Evolutionary conservation across 208 protist species (phyloP), one percentile per base, ranked within the genome.

Genomic region (Balamuthia mandrillaris): DNA sequence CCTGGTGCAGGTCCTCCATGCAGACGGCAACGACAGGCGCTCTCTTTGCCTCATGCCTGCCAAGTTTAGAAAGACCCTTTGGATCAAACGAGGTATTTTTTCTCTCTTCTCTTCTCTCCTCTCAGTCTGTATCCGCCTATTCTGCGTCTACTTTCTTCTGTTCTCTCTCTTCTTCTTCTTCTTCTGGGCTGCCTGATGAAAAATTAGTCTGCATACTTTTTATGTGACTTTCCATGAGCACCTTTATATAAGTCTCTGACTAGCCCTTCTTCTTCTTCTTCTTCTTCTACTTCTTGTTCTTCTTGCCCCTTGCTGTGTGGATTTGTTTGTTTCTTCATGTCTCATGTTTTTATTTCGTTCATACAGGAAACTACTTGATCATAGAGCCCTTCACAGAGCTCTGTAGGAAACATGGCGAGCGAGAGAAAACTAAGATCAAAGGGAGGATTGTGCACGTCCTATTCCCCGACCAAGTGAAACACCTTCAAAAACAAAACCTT

Each of bases 21-120:
- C n/a, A n/a, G n/a, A n/a, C n/a, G 45, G 45, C 7, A 58, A 56
- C 37, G 70, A 37, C n/a, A 47, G 58, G 24, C 31, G 39, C 21
- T 14, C 58, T 37, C 49, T 79, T 16, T 79, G 70, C 70, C 70
- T 79, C 18, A 12, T 79, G 37, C 70, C 70, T 3, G 70, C 70
- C 70, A 79, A 79, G n/a, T 79, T 79, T 31, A 79, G 58, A 37
- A 79, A 79, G 33, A 79, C 70, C 14, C 27, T 79, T 3, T 79
- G 70, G 70, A 58, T 79, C 16, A 79, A 79, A 29, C 1, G 70
- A 54, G 44, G 70, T 56, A 79, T n/a, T 0, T 21, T 7, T 51
- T 0, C 65, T 21, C 6, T 41, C 3, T 42, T 10, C 45, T 56
- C 66, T n/a, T n/a, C 7, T 77, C 39, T 16, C 37, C 68, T 31